A percentile compares a stretch with the other conserved stretches of the same genome.
phyloP scores from a whole-genome alignment of 306 rosid genomes.

The Morella rubra region DNA sequence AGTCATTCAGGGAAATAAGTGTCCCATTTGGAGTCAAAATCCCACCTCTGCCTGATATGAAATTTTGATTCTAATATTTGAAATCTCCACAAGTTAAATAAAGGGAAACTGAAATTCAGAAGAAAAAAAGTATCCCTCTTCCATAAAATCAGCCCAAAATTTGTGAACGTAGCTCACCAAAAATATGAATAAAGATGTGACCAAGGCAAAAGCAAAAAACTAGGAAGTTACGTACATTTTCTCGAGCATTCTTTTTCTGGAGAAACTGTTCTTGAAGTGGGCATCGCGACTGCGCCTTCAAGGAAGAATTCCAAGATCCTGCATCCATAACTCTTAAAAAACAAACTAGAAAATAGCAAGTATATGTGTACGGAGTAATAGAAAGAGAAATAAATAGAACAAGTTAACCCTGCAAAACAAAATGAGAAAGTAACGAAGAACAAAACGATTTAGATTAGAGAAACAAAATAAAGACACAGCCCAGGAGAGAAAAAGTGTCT shows the following conservation, averaged over 20 bases:
- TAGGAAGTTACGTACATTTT: constrained; percentile 29
- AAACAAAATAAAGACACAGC: background rate
- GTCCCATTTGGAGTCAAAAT: background rate
- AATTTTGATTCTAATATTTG: background rate
- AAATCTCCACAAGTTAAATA: background rate
- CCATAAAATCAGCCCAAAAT: background rate
- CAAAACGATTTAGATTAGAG: background rate
- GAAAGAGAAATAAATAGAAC: background rate
- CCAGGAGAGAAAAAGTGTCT: too few species aligned
- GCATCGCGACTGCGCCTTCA: constrained; percentile 11
- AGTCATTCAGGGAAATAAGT: background rate
- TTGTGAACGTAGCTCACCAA: too few species aligned
- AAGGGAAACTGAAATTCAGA: background rate
- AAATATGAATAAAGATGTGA: background rate
- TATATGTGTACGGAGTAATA: background rate
- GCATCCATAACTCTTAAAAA: constrained; percentile 32
- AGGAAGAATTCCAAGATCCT: constrained; percentile 31
- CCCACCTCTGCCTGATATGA: background rate
- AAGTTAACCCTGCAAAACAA: background rate
- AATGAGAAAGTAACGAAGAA: background rate
- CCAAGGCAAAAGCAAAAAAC: background rate
- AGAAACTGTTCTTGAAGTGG: constrained; percentile 38
- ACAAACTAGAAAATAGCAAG: background rate
- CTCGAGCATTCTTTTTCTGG: constrained; percentile 20
- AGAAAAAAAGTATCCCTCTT: background rate